Base-by-base conservation (phyloP, 331 rosid species). In the Telfairia occidentalis region DNA sequence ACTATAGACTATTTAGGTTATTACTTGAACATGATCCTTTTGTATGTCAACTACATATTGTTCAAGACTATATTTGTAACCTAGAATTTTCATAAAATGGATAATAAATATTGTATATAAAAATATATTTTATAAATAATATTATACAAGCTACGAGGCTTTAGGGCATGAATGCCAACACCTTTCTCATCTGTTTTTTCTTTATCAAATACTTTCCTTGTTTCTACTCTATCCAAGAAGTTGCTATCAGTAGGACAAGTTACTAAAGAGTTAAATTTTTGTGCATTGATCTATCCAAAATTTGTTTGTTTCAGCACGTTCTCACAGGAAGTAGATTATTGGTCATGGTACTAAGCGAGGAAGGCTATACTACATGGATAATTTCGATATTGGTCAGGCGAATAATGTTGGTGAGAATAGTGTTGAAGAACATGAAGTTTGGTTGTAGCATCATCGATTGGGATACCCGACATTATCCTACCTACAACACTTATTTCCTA, bases 321-420 rank as follows among this genome's bases (percentile, higher is more conserved):
- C 67, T 73, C 77, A 73, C 35, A 5, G n/a, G n/a, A 73, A 34
- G 77, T 49, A 73, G 66, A 73, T 73, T 26, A 73, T 73, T 50
- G 50, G 77, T n/a, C 66, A 2, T 73, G 34, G 50, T 73, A 73
- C 77, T 73, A 73, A 34, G 13, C 16, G 32, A 26, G 29, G 49
- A 49, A 70, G 71, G 34, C 21, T 75, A 3, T 57, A 57, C 7
- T 75, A 75, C 70, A 38, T 57, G 55, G 78, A 75, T 10, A 55
- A 75, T 16, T 35, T 75, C 38, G 26, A 65, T 40, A 9, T 15
- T 7, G 2, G 48, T 29, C 19, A 3, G 7, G 58, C 76, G 10
- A 1, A 71, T 49, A 11, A 71, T 46, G 34, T 7, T 0, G 0
- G 26, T 29, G 42, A 24, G 0, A 1, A 24, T 18, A 24, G 59